Evolutionary conservation across 2,329 filamentous ascomycete genomes (phyloP).

Genomic region (Nemania sp.): DNA sequence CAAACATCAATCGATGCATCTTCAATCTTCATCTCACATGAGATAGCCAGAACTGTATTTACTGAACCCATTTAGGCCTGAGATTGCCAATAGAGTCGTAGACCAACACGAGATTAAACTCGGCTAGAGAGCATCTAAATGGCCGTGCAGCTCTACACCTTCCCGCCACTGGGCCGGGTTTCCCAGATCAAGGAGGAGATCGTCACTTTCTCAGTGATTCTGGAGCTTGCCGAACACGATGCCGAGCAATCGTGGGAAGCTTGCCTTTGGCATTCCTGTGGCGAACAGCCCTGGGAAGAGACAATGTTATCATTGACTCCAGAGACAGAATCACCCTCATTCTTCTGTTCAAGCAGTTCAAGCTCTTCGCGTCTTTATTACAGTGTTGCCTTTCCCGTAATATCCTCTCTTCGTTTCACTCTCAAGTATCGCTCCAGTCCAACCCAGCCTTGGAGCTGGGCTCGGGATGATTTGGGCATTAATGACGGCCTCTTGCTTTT

Average conservation of each 20-base stretch:
- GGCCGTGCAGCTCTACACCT: conserved; percentile 51
- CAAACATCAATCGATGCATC: too few species aligned
- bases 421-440: conserved; percentile 64
- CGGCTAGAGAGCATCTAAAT: too few species aligned
- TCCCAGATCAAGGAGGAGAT: conserved; percentile 58
- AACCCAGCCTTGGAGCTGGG: conserved; percentile 69
- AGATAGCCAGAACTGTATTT: too few species aligned
- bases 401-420: conserved; percentile 64
- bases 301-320: conserved; percentile 43
- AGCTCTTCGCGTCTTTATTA: conserved; percentile 56
- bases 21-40: too few species aligned
- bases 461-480: conserved; percentile 64
- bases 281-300: conserved; percentile 61
- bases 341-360: conserved; percentile 50
- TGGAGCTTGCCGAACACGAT: conserved; percentile 64
- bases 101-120: too few species aligned
- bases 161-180: conserved; percentile 76
- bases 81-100: too few species aligned
- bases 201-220: conserved; percentile 67
- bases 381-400: conserved; percentile 51
- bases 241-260: conserved; percentile 68
- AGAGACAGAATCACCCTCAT: conserved; percentile 46
- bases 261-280: conserved; percentile 69
- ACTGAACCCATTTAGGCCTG: too few species aligned
- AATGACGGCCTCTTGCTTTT: conserved; percentile 66